Conservation (phyloP, 331 rosid genomes). For the Stylosanthes scabra region DNA sequence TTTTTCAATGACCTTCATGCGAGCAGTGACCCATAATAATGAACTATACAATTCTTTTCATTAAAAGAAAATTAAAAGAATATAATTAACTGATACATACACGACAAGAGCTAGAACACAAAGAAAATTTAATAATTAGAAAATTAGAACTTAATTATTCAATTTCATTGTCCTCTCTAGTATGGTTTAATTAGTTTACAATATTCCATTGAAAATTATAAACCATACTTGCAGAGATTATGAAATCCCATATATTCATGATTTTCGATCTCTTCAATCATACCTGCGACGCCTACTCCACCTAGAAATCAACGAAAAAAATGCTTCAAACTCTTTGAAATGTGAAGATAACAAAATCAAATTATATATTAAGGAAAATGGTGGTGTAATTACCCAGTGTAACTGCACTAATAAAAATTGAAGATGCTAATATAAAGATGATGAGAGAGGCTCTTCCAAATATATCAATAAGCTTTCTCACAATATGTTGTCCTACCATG, state of each 20-base stretch:
- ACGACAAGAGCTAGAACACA: background rate
- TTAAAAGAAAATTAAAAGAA: background rate
- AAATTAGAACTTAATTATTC: background rate
- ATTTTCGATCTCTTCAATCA: conserved; percentile 48
- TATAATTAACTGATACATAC: background rate
- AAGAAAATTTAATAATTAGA: background rate
- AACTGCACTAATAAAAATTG: conserved; percentile 61
- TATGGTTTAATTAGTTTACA: background rate
- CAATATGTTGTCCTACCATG: conserved; percentile 59
- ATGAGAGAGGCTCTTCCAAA: conserved; percentile 70
- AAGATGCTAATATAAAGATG: conserved; percentile 64
- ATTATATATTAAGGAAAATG: background rate
- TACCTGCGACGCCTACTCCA: conserved; percentile 68
- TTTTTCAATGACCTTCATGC: too few relatives aligned
- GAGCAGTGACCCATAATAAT: background rate
- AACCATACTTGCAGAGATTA: conserved; percentile 56
- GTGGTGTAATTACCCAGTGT: conserved; percentile 54
- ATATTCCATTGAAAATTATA: conserved; percentile 16
- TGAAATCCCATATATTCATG: conserved; percentile 75
- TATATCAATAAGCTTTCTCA: conserved; percentile 52
- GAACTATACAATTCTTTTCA: background rate
- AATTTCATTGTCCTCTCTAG: background rate
- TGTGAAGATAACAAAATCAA: background rate
- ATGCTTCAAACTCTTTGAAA: conserved; percentile 15
- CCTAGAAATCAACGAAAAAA: conserved; percentile 41